phyloP scores from a whole-genome alignment of 75 land plant genomes.

The Adiantum capillusveneris region DNA sequence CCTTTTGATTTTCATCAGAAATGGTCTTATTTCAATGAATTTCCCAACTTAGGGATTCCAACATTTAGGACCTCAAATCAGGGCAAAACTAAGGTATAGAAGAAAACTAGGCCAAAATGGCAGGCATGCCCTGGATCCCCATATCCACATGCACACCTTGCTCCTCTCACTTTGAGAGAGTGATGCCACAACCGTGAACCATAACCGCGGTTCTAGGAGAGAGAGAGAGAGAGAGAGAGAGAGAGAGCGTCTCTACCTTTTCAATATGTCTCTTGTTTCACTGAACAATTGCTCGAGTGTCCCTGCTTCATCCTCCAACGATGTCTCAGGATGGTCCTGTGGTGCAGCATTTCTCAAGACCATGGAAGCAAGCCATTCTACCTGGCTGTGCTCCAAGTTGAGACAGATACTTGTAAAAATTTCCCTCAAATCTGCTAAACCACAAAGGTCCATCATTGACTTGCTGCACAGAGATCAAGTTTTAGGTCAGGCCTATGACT shows the following conservation, averaged over 20 bases:
- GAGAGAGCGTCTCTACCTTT: conserved; percentile 38
- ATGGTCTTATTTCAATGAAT: no score
- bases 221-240: neutral
- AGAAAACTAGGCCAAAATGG: no score
- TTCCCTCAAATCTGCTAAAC: conserved; percentile 45
- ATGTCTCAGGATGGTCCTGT: conserved; percentile 25
- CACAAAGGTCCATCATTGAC: conserved; percentile 56
- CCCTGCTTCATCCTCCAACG: conserved; percentile 26
- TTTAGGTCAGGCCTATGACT: neutral
- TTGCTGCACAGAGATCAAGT: conserved; percentile 44
- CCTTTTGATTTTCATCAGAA: no score
- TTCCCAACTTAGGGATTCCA: no score
- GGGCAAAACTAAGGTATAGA: no score
- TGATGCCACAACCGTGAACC: no score
- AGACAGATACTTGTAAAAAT: conserved; percentile 51
- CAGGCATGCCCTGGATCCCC: no score
- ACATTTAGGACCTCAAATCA: no score
- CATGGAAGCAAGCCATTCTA: conserved; percentile 24
- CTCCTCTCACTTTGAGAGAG: no score
- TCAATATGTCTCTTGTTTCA: conserved; percentile 54
- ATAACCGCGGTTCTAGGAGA: no score
- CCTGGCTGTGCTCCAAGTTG: conserved; percentile 30
- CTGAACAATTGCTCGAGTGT: conserved; percentile 51
- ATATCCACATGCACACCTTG: no score
- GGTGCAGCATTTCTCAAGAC: conserved; percentile 34